A percentile compares a stretch with the other conserved stretches of the same genome.
Conservation (phyloP, 169 alveolate genomes). For the Plasmodium chabaudi region DNA sequence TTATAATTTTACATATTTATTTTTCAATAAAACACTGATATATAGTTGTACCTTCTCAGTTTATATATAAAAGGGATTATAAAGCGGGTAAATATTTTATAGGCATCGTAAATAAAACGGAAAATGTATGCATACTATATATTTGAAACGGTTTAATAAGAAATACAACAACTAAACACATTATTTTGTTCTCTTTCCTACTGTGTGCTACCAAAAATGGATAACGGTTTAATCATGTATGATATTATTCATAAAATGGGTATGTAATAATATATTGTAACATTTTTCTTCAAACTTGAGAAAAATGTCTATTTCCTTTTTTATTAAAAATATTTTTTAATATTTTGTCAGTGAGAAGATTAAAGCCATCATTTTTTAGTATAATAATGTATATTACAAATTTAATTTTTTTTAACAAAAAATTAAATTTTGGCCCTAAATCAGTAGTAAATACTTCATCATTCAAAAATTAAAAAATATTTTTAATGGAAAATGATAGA, state of each 20-base stretch:
- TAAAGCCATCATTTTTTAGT: conserved; percentile 73
- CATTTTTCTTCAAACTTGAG: background rate
- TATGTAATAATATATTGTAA: no score
- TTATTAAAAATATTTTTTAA: conserved; percentile 55
- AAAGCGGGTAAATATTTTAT: no score
- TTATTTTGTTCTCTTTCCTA: no score
- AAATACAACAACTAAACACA: no score
- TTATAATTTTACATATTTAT: no score
- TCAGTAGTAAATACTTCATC: conserved; percentile 56
- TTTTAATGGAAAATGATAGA: background rate
- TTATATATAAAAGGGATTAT: no score
- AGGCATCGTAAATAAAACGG: no score
- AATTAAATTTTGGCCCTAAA: conserved; percentile 60
- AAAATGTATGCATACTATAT: no score
- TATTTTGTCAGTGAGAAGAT: conserved; percentile 78
- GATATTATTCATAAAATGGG: no score
- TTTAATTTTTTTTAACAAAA: conserved; percentile 28
- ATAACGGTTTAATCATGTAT: background rate
- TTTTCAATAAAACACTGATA: no score
- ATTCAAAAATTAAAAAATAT: conserved; percentile 76
- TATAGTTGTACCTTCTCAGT: no score
- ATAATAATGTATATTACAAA: conserved; percentile 1
- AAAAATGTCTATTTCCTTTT: background rate
- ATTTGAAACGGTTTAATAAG: no score
- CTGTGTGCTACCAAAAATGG: background rate